Evolutionary conservation across 2,329 filamentous ascomycete species (phyloP), one percentile per base, ranked within the genome.

Genomic region (Penicillium palitans): DNA sequence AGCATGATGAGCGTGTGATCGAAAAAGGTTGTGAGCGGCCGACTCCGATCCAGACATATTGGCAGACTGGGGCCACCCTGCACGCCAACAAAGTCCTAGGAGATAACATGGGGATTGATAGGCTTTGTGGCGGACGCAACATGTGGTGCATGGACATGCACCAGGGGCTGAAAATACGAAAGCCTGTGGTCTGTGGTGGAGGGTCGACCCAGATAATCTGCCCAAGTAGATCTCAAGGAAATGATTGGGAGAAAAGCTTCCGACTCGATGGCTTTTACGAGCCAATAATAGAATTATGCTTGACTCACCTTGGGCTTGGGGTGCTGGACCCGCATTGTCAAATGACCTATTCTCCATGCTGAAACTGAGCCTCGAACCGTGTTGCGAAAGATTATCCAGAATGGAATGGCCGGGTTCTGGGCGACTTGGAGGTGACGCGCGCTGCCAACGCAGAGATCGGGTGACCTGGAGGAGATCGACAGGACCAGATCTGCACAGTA

Each of bases 381-480:
- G 45, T 42, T 37, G 39, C 6, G 25, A 29, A 40, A 27, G 24
- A 35, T 29, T 33, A 44, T 58, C 50, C 50, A 58, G 50, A 48
- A 35, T 62, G 61, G 29, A 24, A 41, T 41, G 35, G 49, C 24
- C 39, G 45, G 57, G 37, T 35, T 52, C 56, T 52, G 47, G 47
- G 47, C 27, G 29, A 31, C 17, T n/a, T 52, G 29, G 60, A 57
- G 48, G 53, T 66, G 65, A 65, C 59, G 61, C 64, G 66, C 59
- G 60, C 40, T 71, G 71, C 70, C 71, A 73, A 67, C 71, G 61
- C 71, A 73, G 67, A 69, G 70, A 71, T 71, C 71, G 63, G 71
- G 69, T 73, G 71, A 73, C 71, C 64, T 61, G 58, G 49, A 57
- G 42, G 31, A 55, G 68, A 72, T 71, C 68, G 67, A 70, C 70